Percentiles rank a stretch among this genome's conserved stretches.
Conservation (phyloP, 306 rosid species). For the Trifolium subterraneum region DNA sequence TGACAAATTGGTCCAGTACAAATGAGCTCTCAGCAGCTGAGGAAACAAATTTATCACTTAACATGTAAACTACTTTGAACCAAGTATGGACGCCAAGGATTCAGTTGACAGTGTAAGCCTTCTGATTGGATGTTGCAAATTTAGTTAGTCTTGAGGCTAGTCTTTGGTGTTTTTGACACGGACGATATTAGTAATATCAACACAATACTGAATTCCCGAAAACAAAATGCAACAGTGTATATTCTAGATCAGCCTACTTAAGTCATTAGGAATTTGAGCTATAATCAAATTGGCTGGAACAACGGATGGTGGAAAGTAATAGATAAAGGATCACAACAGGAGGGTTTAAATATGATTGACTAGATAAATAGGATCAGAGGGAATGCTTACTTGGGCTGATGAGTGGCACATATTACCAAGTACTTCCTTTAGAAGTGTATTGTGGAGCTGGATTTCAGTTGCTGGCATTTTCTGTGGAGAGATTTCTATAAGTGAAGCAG, state of each 20-base stretch:
- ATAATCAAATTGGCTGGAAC: slow-evolving; percentile 13
- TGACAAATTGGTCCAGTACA: not conserved
- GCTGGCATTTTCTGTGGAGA: slow-evolving; percentile 88
- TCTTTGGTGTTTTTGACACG: not conserved
- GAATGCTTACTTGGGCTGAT: slow-evolving; percentile 88
- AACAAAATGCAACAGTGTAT: slow-evolving; percentile 7
- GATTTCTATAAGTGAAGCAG: slow-evolving; percentile 91
- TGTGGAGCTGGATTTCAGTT: slow-evolving; percentile 78
- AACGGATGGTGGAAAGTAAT: slow-evolving; percentile 11
- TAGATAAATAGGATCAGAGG: slow-evolving; percentile 34
- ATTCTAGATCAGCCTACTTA: slow-evolving; percentile 23
- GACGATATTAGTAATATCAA: not conserved
- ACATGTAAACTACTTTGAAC: slow-evolving; percentile 3
- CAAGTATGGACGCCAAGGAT: not conserved
- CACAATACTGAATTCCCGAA: slow-evolving; percentile 15
- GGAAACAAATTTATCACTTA: not conserved
- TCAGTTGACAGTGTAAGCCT: not conserved
- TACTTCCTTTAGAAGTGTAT: slow-evolving; percentile 81
- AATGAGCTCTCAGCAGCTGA: not conserved
- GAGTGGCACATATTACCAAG: slow-evolving; percentile 93
- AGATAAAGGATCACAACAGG: slow-evolving; percentile 18
- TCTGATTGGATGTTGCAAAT: slow-evolving; percentile 13
- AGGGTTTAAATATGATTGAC: slow-evolving; percentile 25
- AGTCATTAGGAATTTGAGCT: slow-evolving; percentile 26
- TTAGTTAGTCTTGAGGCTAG: slow-evolving; percentile 24